Evolutionary conservation across 352 stramenopile genomes (phyloP).

Genomic region (Proteromonas lacertae): DNA sequence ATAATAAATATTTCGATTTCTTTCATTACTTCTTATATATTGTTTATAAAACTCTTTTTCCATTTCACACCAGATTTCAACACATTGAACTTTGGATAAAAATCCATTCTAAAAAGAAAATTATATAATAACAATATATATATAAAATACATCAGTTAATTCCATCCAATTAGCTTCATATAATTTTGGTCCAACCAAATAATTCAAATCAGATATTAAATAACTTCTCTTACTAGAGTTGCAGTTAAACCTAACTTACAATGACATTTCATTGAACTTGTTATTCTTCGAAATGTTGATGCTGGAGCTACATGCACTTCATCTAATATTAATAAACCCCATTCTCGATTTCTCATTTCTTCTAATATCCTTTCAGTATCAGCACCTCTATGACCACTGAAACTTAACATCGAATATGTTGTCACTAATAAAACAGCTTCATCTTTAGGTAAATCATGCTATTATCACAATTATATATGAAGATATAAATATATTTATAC

Average conservation of each 20-base stretch:
- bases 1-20: slow-evolving; percentile 38
- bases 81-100: slow-evolving; percentile 40
- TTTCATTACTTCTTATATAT: slow-evolving; percentile 19
- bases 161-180: slow-evolving; percentile 99
- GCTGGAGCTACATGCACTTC: slow-evolving; percentile 90
- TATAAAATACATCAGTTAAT: slow-evolving; percentile 62
- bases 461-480: no score
- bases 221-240: slow-evolving; percentile 90
- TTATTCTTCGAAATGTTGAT: slow-evolving; percentile 82
- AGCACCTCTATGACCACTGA: slow-evolving; percentile 43
- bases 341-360: slow-evolving; percentile 72
- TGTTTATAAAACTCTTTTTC: slow-evolving; percentile 77
- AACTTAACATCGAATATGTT: slow-evolving; percentile 89
- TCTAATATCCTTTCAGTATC: slow-evolving; percentile 72
- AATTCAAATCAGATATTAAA: slow-evolving; percentile 92
- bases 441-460: slow-evolving; percentile 13
- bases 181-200: slow-evolving; percentile 86
- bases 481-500: no score
- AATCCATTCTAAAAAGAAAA: no score
- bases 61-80: slow-evolving; percentile 97
- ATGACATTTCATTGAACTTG: slow-evolving; percentile 70
- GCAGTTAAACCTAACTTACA: slow-evolving; percentile 90
- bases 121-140: slow-evolving; percentile 1
- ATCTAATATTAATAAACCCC: slow-evolving; percentile 75
- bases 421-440: slow-evolving; percentile 45